These are phyloP conservation scores for Annulohypoxylon nitens DNA, from an alignment of 495 filamentous ascomycete species.

Conservation along the genomic window DNA sequence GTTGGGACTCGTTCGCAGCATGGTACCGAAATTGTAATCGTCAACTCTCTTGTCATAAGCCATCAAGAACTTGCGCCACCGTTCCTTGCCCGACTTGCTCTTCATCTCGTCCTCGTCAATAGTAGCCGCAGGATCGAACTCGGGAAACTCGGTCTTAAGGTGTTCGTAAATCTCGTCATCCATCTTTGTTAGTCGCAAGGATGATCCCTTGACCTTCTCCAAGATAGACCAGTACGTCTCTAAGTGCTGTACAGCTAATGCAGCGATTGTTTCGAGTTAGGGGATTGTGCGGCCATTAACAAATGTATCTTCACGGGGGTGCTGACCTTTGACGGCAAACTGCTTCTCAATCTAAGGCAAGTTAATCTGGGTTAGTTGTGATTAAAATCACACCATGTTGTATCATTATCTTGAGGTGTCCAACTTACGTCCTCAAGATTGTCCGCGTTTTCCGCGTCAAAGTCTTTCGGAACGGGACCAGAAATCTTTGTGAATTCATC, in stretches of 20 bases:
- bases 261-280: conserved; percentile 3
- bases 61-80: conserved; percentile 96
- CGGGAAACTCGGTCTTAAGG: conserved; percentile 88
- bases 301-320: not conserved
- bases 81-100: conserved; percentile 94
- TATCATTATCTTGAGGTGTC: not conserved
- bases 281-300: not conserved
- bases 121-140: conserved; percentile 83
- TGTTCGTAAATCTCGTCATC: conserved; percentile 95
- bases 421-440: conserved; percentile 62
- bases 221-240: conserved; percentile 97
- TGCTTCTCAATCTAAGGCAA: conserved; percentile 92
- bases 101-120: conserved; percentile 97
- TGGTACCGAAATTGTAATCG: conserved; percentile 98
- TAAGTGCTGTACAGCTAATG: conserved; percentile 88
- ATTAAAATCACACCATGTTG: no score
- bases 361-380: not conserved
- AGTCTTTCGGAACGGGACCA: conserved; percentile 55
- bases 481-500: conserved; percentile 49
- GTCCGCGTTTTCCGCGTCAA: conserved; percentile 62
- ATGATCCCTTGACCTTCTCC: conserved; percentile 86
- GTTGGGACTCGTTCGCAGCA: conserved; percentile 82
- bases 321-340: conserved; percentile 93
- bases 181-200: conserved; percentile 88
- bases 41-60: conserved; percentile 91